Percentiles rank a stretch among this genome's conserved stretches.
These are phyloP conservation scores for Lodderomyces orthopsilosis DNA, from an alignment of 1,139 yeast genomes.

Conservation along the genomic window DNA sequence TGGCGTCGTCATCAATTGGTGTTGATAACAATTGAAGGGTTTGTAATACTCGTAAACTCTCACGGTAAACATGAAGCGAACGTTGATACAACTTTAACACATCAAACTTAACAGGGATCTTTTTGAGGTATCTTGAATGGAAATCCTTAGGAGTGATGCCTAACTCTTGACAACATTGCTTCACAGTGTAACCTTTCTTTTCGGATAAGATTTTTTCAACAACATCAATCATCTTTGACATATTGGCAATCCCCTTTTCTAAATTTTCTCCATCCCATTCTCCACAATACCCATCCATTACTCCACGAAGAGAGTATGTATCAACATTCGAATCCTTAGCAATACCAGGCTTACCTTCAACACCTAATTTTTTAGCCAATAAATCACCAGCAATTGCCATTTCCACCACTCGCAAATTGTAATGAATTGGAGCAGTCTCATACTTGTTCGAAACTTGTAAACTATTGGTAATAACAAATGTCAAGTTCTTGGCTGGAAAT, in stretches of 20 bases:
- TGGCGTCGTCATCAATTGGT: constrained; percentile 17
- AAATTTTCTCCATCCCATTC: constrained; percentile 48
- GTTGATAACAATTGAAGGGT: constrained; percentile 39
- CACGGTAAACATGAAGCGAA: constrained; percentile 63
- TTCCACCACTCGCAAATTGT: constrained; percentile 70
- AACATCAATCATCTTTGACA: constrained; percentile 38
- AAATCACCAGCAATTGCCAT: constrained; percentile 62
- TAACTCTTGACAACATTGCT: constrained; percentile 46
- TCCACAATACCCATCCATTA: constrained; percentile 43
- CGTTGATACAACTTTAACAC: constrained; percentile 56
- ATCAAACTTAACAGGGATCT: constrained; percentile 57
- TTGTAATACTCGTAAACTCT: constrained; percentile 57
- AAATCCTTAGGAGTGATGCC: constrained; percentile 45
- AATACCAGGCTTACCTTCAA: constrained; percentile 17
- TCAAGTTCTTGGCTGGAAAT: constrained; percentile 50
- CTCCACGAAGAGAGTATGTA: constrained; percentile 56
- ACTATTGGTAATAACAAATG: constrained; percentile 63
- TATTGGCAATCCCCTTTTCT: constrained; percentile 41
- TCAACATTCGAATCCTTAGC: constrained; percentile 54
- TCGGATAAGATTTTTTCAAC: constrained; percentile 29
- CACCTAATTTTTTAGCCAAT: constrained; percentile 46
- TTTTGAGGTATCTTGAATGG: constrained; percentile 43
- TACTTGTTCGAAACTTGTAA: constrained; percentile 62
- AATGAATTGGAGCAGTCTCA: constrained; percentile 68
- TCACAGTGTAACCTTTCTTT: constrained; percentile 47